Base-by-base conservation (phyloP, 2,329 filamentous ascomycete genomes). In the Venturia oleaginea region DNA sequence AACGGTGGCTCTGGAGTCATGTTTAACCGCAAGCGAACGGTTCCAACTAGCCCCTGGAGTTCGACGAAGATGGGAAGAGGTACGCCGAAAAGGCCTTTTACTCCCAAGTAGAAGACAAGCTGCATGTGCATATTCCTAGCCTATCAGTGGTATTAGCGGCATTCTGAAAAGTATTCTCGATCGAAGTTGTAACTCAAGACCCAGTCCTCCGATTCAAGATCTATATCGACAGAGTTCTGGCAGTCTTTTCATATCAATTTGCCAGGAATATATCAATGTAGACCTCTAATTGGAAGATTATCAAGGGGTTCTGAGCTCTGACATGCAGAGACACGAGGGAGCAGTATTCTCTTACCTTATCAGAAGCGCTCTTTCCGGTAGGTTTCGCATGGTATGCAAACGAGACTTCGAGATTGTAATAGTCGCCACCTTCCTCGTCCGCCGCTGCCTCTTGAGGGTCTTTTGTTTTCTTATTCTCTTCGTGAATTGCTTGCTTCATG, bases 101-200 rank as follows among this genome's bases (percentile, higher is more conserved):
- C 80, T 65, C 94, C 94, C 1, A 97, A 83, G 68, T 97, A 97
- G 74, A 99, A 97, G 10, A 97, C 85, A 17, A 97, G 77, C 71
- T 95, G 89, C 91, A 97, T 96, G 71, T 96, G 92, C 91, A 97
- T 96, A 73, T 97, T 97, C 69, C 89, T 85, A 6, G 92, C 43
- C 43, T 48, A 27, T 48, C 22, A n/a, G 6, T 22, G 43, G 4
- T 40, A 10, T 48, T 48, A 48, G 43, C 22, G n/a, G n/a, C 10
- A 11, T 27, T 48, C 43, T 22, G 22, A 3, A 24, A 48, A 48
- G 8, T 13, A 24, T 48, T 11, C 10, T 13, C 22, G n/a, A 27
- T 13, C 10, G 42, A 24, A 27, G 22, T 48, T 7, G 15, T n/a
- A 48, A 13, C 22, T 27, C n/a, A 27, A 15, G 13, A 10, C 13